Evolutionary conservation across 192 early-diverging fungal genomes (phyloP).

Genomic region (Podila clonocystis): DNA sequence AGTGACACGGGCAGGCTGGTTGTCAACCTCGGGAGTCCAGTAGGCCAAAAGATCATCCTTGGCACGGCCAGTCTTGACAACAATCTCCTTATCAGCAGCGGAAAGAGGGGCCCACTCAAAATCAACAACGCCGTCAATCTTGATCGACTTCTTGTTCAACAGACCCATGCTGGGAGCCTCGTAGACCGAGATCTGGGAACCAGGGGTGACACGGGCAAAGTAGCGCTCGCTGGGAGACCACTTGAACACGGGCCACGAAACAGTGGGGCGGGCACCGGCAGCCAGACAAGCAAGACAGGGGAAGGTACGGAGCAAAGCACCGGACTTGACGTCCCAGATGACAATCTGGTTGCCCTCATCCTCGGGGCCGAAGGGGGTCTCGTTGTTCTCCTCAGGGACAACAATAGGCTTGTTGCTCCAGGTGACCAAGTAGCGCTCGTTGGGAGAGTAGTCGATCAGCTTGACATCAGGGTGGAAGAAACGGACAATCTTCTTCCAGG

Average conservation of each 20-base stretch:
- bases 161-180: conserved; percentile 95
- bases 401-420: conserved; percentile 89
- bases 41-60: conserved; percentile 84
- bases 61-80: conserved; percentile 47
- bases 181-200: conserved; percentile 84
- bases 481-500: conserved; percentile 90
- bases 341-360: conserved; percentile 81
- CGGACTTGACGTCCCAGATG: conserved; percentile 93
- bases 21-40: conserved; percentile 96
- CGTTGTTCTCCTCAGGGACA: conserved; percentile 73
- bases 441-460: conserved; percentile 92
- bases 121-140: conserved; percentile 80
- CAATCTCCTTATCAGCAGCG: conserved; percentile 37
- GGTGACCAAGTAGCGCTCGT: conserved; percentile 93
- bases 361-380: conserved; percentile 71
- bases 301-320: conserved; percentile 91
- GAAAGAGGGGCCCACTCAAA: conserved; percentile 81
- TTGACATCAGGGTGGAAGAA: conserved; percentile 93
- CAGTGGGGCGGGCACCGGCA: conserved; percentile 63
- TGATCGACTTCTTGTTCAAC: conserved; percentile 93
- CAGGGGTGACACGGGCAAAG: conserved; percentile 88
- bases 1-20: conserved; percentile 98
- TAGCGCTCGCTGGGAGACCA: conserved; percentile 96
- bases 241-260: conserved; percentile 95
- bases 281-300: conserved; percentile 49